A percentile compares a stretch with the other conserved stretches of the same genome.
Conservation (phyloP, 23 red algal species). For the Chondrus crispus region DNA sequence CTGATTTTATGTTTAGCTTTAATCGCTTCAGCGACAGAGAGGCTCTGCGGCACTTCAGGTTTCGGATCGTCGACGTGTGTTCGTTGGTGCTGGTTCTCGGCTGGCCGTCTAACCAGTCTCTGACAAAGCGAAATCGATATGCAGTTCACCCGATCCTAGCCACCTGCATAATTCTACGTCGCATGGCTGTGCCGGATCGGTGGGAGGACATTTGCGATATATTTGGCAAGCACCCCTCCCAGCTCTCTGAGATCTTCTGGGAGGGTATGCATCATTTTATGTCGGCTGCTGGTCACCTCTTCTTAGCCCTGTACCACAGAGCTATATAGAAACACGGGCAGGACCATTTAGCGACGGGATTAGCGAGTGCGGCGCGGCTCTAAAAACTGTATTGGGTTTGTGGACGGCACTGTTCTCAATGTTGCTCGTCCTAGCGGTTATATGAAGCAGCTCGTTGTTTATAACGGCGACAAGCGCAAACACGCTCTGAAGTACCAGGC, state of each 20-base stretch:
- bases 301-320: not conserved
- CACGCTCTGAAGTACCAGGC: conserved; percentile 20
- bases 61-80: not conserved
- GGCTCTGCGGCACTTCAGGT: not conserved
- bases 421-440: not conserved
- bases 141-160: not conserved
- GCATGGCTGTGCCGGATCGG: not conserved
- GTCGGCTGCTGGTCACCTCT: not conserved
- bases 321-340: not conserved
- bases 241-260: conserved; percentile 42
- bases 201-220: not conserved
- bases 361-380: not conserved
- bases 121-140: not conserved
- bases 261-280: not conserved
- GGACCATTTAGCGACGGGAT: not conserved
- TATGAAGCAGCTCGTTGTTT: conserved; percentile 2
- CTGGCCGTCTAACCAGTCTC: not conserved
- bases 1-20: conserved; percentile 8
- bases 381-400: conserved; percentile 2
- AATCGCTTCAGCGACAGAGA: not conserved
- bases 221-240: conserved; percentile 2
- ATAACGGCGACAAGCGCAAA: conserved; percentile 9
- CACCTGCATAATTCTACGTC: not conserved
- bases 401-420: not conserved
- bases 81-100: not conserved